Evolutionary conservation across 805 yeast species (phyloP).

Genomic region (Pichia gijzeniarum): DNA sequence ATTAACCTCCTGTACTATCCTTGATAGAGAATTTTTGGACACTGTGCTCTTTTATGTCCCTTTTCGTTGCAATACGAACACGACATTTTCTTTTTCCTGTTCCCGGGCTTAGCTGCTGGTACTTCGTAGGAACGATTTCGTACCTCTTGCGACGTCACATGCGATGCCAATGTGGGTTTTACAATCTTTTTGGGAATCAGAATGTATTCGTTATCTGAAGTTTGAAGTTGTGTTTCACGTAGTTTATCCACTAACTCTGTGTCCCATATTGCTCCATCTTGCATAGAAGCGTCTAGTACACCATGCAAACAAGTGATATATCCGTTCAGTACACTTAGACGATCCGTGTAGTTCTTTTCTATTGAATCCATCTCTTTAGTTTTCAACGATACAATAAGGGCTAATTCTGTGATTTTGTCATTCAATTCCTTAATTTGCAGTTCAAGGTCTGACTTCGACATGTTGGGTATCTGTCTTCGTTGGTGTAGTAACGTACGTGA

Average conservation of each 20-base stretch:
- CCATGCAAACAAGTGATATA: constrained; percentile 18
- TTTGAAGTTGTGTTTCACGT: background rate
- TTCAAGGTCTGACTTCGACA: background rate
- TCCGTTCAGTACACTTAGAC: constrained; percentile 17
- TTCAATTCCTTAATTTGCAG: constrained; percentile 18
- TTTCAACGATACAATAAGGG: constrained; percentile 32
- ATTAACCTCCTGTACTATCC: too few species aligned
- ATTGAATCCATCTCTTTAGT: constrained; percentile 33
- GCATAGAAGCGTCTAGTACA: constrained; percentile 6
- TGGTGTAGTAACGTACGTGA: background rate
- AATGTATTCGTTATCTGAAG: constrained; percentile 14
- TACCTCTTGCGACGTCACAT: background rate
- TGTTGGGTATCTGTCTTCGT: background rate
- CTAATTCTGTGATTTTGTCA: constrained; percentile 27
- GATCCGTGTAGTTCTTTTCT: constrained; percentile 19
- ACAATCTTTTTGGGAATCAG: constrained; percentile 20
- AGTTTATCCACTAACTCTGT: constrained; percentile 2
- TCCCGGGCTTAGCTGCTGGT: background rate
- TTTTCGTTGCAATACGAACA: constrained; percentile 31
- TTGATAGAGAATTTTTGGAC: constrained; percentile 22
- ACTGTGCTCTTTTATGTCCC: constrained; percentile 33
- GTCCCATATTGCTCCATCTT: constrained; percentile 6
- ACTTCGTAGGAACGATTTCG: background rate
- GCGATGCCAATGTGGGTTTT: background rate
- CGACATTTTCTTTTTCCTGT: constrained; percentile 20